Conservation (phyloP, 139 green algal species). For the Penium margaritaceum region DNA sequence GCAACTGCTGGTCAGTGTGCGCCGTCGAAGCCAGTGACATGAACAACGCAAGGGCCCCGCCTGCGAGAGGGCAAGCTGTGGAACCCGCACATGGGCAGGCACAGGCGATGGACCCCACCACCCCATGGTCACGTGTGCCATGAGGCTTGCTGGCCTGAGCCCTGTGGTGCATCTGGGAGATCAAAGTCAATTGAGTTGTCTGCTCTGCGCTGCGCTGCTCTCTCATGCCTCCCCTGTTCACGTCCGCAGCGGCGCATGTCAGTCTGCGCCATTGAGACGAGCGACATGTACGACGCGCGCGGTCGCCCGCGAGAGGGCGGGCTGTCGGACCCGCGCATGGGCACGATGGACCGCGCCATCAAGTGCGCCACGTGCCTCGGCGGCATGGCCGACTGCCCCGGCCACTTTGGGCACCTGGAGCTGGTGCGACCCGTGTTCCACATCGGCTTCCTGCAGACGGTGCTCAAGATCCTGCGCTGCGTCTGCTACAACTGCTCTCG, state of each 20-base stretch:
- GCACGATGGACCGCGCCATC: slow-evolving; percentile 68
- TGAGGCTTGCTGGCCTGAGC: too few relatives aligned
- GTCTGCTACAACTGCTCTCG: slow-evolving; percentile 84
- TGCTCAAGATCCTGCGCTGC: slow-evolving; percentile 86
- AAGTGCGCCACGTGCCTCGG: slow-evolving; percentile 48
- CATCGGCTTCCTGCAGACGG: slow-evolving; percentile 86
- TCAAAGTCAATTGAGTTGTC: too few relatives aligned
- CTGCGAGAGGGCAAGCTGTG: too few relatives aligned
- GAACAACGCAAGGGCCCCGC: too few relatives aligned
- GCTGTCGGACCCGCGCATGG: slow-evolving; percentile 83
- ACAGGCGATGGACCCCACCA: too few relatives aligned
- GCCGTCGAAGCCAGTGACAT: too few relatives aligned
- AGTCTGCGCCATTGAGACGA: slow-evolving; percentile 44
- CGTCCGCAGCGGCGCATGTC: slow-evolving; percentile 47
- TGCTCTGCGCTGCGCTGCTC: too few relatives aligned
- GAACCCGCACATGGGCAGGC: too few relatives aligned
- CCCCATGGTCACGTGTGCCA: too few relatives aligned
- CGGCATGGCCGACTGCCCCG: slow-evolving; percentile 72
- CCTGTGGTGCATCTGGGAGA: too few relatives aligned
- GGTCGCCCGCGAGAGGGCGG: slow-evolving; percentile 75
- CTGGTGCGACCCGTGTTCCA: slow-evolving; percentile 93
- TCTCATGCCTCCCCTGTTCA: too few relatives aligned
- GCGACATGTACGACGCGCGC: slow-evolving; percentile 85
- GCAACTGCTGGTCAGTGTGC: too few relatives aligned
- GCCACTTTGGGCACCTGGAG: slow-evolving; percentile 96